phyloP scores from a whole-genome alignment of 345 rosid species.

The Alliaria petiolata region DNA sequence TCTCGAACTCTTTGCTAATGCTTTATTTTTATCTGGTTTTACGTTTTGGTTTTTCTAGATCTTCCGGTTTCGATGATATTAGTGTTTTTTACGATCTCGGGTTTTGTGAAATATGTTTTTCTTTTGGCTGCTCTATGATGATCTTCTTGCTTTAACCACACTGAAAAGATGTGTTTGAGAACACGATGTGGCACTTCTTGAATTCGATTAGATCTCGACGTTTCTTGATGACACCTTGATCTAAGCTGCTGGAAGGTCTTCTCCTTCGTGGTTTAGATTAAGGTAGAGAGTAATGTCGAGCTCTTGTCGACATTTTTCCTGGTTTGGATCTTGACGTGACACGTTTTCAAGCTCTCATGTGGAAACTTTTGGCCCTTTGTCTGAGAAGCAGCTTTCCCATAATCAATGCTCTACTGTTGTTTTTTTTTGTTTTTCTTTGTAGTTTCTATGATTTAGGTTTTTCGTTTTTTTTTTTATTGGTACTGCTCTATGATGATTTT shows the following conservation, averaged over 20 bases:
- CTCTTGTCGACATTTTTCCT: no score
- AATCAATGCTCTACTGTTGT: neutral
- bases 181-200: neutral
- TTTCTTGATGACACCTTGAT: constrained; percentile 26
- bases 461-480: neutral
- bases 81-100: neutral
- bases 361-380: constrained; percentile 28
- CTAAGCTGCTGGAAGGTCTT: constrained; percentile 23
- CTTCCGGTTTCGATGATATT: neutral
- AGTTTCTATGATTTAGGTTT: neutral
- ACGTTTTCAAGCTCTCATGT: constrained; percentile 15
- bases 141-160: constrained; percentile 37
- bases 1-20: neutral
- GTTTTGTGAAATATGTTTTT: neutral
- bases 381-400: constrained; percentile 24
- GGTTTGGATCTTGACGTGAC: no score
- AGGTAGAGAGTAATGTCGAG: constrained; percentile 22
- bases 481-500: constrained; percentile 25
- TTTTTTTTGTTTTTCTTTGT: neutral
- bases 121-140: constrained; percentile 20
- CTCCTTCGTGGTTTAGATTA: constrained; percentile 28
- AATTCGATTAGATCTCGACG: neutral
- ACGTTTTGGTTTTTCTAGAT: neutral
- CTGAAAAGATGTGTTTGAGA: constrained; percentile 21
- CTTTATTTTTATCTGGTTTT: neutral